Conservation (phyloP, 805 yeast species). For the Jamesozyma piceae region DNA sequence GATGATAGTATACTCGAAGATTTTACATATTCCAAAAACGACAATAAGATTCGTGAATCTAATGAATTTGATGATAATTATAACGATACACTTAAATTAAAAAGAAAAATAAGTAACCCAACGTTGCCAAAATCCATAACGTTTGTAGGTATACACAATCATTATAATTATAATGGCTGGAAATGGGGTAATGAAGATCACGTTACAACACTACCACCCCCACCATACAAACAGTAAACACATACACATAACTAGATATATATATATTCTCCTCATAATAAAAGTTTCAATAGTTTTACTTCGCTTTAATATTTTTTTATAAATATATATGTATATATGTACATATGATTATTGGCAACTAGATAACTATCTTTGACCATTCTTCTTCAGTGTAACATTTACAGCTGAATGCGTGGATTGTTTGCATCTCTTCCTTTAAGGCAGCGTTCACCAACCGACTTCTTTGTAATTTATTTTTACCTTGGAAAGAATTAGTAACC, state of each 20-base stretch:
- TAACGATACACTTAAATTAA: not conserved
- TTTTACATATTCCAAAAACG: not conserved
- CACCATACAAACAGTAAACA: slow-evolving; percentile 16
- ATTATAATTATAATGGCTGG: slow-evolving; percentile 5
- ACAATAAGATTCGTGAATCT: not conserved
- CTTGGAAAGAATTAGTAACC: slow-evolving; percentile 59
- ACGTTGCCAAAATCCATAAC: slow-evolving; percentile 1
- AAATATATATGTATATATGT: not conserved
- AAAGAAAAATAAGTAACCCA: slow-evolving; percentile 2
- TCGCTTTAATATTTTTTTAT: not conserved
- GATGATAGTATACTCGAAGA: not conserved
- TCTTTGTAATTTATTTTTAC: slow-evolving; percentile 77
- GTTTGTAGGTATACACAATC: slow-evolving; percentile 5
- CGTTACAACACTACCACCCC: slow-evolving; percentile 11
- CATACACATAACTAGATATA: not conserved
- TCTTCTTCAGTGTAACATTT: slow-evolving; percentile 83
- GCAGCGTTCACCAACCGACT: slow-evolving; percentile 77
- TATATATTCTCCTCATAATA: not conserved
- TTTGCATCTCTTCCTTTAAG: slow-evolving; percentile 73
- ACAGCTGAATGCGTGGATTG: slow-evolving; percentile 92
- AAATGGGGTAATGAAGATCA: slow-evolving; percentile 26
- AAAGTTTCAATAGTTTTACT: too few species aligned
- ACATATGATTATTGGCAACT: not conserved
- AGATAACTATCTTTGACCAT: slow-evolving; percentile 45
- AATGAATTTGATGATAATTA: not conserved